These are phyloP conservation scores for Podospora comata DNA, from an alignment of 495 filamentous ascomycete genomes.

Conservation along the genomic window DNA sequence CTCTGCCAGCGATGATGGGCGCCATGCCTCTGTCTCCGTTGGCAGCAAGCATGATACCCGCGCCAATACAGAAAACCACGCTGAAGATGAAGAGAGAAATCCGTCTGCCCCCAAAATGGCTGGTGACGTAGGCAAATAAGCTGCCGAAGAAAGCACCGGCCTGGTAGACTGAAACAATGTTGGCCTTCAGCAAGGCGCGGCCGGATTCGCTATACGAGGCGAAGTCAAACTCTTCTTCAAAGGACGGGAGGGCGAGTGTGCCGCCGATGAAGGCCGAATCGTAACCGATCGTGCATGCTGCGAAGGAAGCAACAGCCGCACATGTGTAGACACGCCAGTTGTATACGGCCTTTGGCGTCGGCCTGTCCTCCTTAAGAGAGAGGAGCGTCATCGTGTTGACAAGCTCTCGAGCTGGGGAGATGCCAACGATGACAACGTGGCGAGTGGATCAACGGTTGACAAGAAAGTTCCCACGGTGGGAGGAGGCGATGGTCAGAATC, in stretches of 20 bases:
- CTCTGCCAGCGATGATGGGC: slow-evolving; percentile 56
- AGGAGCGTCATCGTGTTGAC: slow-evolving; percentile 54
- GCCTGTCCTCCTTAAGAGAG: slow-evolving; percentile 60
- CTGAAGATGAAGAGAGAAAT: slow-evolving; percentile 53
- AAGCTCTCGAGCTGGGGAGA: neutral
- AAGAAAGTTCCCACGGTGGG: neutral
- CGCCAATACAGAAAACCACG: slow-evolving; percentile 59
- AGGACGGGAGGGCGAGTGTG: slow-evolving; percentile 60
- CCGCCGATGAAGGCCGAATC: slow-evolving; percentile 70
- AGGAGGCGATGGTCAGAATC: slow-evolving; percentile 4
- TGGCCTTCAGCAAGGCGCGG: slow-evolving; percentile 54
- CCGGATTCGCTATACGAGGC: slow-evolving; percentile 37
- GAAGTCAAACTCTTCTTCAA: slow-evolving; percentile 56
- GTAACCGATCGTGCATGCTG: slow-evolving; percentile 70
- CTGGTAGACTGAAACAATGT: slow-evolving; percentile 68
- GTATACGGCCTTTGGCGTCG: slow-evolving; percentile 65
- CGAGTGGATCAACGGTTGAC: neutral
- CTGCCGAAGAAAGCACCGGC: slow-evolving; percentile 67
- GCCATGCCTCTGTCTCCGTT: slow-evolving; percentile 56
- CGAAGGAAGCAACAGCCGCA: slow-evolving; percentile 62
- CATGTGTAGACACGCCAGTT: slow-evolving; percentile 70
- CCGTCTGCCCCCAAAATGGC: slow-evolving; percentile 56
- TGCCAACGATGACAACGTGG: neutral
- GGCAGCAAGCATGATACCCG: slow-evolving; percentile 61
- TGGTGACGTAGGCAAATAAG: slow-evolving; percentile 57